phyloP scores from a whole-genome alignment of 495 filamentous ascomycete species.

The Acidiella bohemica region DNA sequence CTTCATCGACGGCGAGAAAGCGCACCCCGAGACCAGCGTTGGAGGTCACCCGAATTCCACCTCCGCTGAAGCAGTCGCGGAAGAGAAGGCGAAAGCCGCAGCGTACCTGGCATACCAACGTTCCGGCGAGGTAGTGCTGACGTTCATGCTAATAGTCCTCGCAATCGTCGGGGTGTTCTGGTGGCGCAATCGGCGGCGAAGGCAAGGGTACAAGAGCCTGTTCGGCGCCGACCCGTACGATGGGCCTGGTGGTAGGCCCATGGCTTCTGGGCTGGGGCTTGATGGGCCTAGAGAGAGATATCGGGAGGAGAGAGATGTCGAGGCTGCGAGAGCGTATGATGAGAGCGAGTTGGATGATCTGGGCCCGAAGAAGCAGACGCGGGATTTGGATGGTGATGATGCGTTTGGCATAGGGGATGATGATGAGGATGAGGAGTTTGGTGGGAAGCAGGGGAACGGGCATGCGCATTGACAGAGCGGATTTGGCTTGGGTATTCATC shows the following conservation, averaged over 20 bases:
- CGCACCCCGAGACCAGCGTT: constrained; percentile 60
- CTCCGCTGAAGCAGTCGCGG: constrained; percentile 57
- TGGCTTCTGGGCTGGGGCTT: constrained; percentile 32
- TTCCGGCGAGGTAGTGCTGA: constrained; percentile 77
- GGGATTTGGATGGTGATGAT: constrained; percentile 11
- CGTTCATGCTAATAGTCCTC: constrained; percentile 70
- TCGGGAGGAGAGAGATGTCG: constrained; percentile 44
- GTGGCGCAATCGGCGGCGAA: constrained; percentile 49
- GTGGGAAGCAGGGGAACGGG: constrained; percentile 1
- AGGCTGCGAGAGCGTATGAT: constrained; percentile 71
- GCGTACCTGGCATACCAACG: constrained; percentile 88
- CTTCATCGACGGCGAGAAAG: constrained; percentile 81
- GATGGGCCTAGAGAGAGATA: constrained; percentile 39
- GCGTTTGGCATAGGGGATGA: constrained; percentile 2
- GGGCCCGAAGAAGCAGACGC: background rate
- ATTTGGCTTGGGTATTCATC: no score
- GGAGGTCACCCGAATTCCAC: constrained; percentile 54
- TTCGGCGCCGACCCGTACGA: constrained; percentile 27
- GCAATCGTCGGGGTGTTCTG: constrained; percentile 72
- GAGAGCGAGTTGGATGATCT: constrained; percentile 75
- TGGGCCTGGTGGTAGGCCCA: constrained; percentile 23
- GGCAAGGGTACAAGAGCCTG: constrained; percentile 35
- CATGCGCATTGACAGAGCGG: background rate
- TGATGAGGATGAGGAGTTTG: constrained; percentile 13
- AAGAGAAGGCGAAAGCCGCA: constrained; percentile 65